Evolutionary conservation across 306 rosid genomes (phyloP).

Genomic region (Lagenaria siceraria): DNA sequence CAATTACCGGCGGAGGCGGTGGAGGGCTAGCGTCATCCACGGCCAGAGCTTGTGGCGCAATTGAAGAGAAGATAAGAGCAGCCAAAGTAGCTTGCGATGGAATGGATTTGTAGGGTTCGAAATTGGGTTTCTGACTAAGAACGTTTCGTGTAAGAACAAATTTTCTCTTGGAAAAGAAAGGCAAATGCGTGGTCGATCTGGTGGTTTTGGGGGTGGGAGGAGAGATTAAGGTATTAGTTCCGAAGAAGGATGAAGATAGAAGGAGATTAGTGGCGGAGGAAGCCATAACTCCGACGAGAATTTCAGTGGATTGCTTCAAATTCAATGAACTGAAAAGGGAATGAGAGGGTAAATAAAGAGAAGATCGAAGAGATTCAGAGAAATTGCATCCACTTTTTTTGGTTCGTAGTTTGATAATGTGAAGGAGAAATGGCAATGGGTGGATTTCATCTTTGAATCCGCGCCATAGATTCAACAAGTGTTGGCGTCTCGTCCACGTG

Average conservation of each 20-base stretch:
- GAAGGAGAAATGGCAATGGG: neutral
- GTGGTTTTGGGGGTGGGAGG: slow-evolving; percentile 80
- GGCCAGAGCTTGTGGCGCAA: slow-evolving; percentile 55
- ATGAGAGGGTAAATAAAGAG: neutral
- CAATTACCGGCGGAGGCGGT: slow-evolving; percentile 30
- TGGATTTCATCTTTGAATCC: slow-evolving; percentile 16
- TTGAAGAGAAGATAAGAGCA: slow-evolving; percentile 51
- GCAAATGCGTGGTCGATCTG: slow-evolving; percentile 18
- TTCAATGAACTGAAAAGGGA: neutral
- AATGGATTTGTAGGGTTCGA: slow-evolving; percentile 24
- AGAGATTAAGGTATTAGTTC: slow-evolving; percentile 26
- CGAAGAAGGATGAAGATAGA: slow-evolving; percentile 50
- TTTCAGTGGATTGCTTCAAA: neutral
- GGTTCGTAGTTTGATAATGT: neutral
- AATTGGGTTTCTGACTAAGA: slow-evolving; percentile 12
- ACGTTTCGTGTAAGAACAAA: slow-evolving; percentile 17
- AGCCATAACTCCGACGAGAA: slow-evolving; percentile 35
- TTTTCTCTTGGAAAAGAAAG: slow-evolving; percentile 22
- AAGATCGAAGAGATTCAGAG: neutral
- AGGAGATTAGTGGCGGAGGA: slow-evolving; percentile 36
- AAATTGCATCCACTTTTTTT: neutral
- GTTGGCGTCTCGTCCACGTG: slow-evolving; percentile 26
- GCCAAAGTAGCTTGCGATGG: slow-evolving; percentile 54
- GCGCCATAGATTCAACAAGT: slow-evolving; percentile 28
- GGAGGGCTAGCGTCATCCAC: slow-evolving; percentile 31